A percentile compares a stretch with the other conserved stretches of the same genome.
These are phyloP conservation scores for Alloascoidea africana DNA, from an alignment of 805 yeast genomes.

Conservation along the genomic window DNA sequence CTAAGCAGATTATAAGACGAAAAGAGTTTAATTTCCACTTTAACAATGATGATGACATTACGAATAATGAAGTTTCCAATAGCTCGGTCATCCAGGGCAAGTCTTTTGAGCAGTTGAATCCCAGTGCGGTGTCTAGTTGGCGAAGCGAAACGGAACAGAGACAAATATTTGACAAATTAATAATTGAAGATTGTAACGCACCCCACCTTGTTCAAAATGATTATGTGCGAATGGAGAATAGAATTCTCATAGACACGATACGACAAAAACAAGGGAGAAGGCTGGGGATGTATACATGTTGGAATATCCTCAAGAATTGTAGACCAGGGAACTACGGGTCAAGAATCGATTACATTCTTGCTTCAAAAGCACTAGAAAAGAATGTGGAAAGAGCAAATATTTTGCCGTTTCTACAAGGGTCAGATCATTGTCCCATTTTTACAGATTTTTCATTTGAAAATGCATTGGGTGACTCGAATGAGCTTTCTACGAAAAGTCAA, in stretches of 20 bases:
- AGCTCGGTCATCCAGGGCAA: slow-evolving; percentile 7
- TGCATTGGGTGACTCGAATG: background rate
- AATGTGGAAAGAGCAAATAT: slow-evolving; percentile 32
- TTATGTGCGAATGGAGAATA: slow-evolving; percentile 19
- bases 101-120: slow-evolving; percentile 22
- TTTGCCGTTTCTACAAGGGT: slow-evolving; percentile 63
- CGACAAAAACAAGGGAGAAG: slow-evolving; percentile 41
- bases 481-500: background rate
- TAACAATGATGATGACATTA: background rate
- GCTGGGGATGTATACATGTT: slow-evolving; percentile 68
- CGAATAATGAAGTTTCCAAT: slow-evolving; percentile 3
- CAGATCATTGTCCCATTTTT: slow-evolving; percentile 90
- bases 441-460: slow-evolving; percentile 35
- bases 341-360: slow-evolving; percentile 64
- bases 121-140: slow-evolving; percentile 18
- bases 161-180: slow-evolving; percentile 28
- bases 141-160: slow-evolving; percentile 26
- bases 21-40: slow-evolving; percentile 5
- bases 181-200: slow-evolving; percentile 14
- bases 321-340: slow-evolving; percentile 81
- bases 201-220: slow-evolving; percentile 14
- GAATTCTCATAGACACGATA: slow-evolving; percentile 41
- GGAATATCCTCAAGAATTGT: slow-evolving; percentile 71
- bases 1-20: slow-evolving; percentile 5
- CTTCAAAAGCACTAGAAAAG: slow-evolving; percentile 23